These are phyloP conservation scores for Globisporangium paroecandrum DNA, from an alignment of 352 stramenopile species.

Conservation along the genomic window DNA sequence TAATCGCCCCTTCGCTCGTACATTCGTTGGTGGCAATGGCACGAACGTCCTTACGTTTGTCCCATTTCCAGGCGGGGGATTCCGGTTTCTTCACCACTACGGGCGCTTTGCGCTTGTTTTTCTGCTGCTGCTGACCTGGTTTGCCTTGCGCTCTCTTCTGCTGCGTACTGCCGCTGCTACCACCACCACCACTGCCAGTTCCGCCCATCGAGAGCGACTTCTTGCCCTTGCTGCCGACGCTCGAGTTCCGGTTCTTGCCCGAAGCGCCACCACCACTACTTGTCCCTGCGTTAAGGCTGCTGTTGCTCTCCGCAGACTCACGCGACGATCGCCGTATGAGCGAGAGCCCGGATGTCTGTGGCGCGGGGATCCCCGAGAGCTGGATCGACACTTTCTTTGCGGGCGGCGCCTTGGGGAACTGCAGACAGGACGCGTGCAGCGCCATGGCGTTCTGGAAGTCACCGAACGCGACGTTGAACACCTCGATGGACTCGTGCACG, in stretches of 20 bases:
- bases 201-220: slow-evolving; percentile 9
- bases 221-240: slow-evolving; percentile 3
- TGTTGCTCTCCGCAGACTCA: slow-evolving; percentile 18
- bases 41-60: slow-evolving; percentile 41
- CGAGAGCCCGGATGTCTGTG: slow-evolving; percentile 21
- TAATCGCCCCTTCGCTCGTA: not conserved
- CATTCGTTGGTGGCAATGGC: not conserved
- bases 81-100: slow-evolving; percentile 24
- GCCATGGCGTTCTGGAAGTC: slow-evolving; percentile 72
- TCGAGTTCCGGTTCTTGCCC: slow-evolving; percentile 9
- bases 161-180: slow-evolving; percentile 5
- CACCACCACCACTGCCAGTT: not conserved
- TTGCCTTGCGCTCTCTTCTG: slow-evolving; percentile 15
- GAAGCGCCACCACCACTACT: not conserved
- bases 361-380: slow-evolving; percentile 37
- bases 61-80: slow-evolving; percentile 69
- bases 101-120: slow-evolving; percentile 19
- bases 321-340: slow-evolving; percentile 13
- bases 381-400: slow-evolving; percentile 20
- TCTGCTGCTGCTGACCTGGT: slow-evolving; percentile 10
- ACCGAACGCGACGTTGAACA: slow-evolving; percentile 76
- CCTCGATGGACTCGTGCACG: slow-evolving; percentile 68
- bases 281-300: slow-evolving; percentile 1
- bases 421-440: slow-evolving; percentile 72
- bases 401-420: slow-evolving; percentile 38